These are phyloP conservation scores for Paxillus ammoniavirescens DNA, from an alignment of 768 basidiomycete genomes.

Conservation along the genomic window DNA sequence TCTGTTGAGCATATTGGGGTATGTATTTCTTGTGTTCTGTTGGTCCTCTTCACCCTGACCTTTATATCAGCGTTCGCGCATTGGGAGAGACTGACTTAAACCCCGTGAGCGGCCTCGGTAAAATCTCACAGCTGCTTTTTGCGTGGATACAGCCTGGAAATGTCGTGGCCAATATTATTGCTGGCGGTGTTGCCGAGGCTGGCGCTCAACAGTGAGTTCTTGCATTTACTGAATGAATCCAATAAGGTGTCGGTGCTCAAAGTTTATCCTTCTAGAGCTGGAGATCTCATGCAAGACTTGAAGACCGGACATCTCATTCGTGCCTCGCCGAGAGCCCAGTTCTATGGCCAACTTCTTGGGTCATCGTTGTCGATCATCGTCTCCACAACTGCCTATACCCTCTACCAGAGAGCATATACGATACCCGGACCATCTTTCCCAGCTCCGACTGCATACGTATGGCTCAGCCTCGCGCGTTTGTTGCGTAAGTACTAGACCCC, in stretches of 20 bases:
- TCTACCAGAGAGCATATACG: slow-evolving; percentile 84
- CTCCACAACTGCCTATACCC: slow-evolving; percentile 80
- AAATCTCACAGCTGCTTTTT: slow-evolving; percentile 92
- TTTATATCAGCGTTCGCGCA: slow-evolving; percentile 70
- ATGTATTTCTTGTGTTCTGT: slow-evolving; percentile 21
- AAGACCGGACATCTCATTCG: slow-evolving; percentile 94
- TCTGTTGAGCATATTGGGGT: slow-evolving; percentile 87
- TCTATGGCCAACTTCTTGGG: slow-evolving; percentile 91
- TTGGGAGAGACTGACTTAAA: slow-evolving; percentile 95
- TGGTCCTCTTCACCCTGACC: slow-evolving; percentile 5
- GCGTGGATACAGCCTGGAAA: slow-evolving; percentile 94
- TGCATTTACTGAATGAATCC: not conserved
- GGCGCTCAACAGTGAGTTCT: slow-evolving; percentile 82
- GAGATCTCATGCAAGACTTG: slow-evolving; percentile 97
- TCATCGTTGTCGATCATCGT: slow-evolving; percentile 86
- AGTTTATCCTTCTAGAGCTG: slow-evolving; percentile 55
- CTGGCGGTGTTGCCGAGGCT: slow-evolving; percentile 94
- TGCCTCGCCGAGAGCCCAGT: slow-evolving; percentile 92
- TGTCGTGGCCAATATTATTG: slow-evolving; percentile 96
- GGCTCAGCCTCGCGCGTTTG: slow-evolving; percentile 76
- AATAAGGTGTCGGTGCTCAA: not conserved
- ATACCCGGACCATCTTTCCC: slow-evolving; percentile 96
- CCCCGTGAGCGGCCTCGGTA: slow-evolving; percentile 90
- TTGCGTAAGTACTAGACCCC: slow-evolving; percentile 51
- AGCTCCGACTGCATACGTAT: slow-evolving; percentile 93